These are phyloP conservation scores for Selaginella moellendorffii DNA, from an alignment of 75 land plant species.

Conservation along the genomic window DNA sequence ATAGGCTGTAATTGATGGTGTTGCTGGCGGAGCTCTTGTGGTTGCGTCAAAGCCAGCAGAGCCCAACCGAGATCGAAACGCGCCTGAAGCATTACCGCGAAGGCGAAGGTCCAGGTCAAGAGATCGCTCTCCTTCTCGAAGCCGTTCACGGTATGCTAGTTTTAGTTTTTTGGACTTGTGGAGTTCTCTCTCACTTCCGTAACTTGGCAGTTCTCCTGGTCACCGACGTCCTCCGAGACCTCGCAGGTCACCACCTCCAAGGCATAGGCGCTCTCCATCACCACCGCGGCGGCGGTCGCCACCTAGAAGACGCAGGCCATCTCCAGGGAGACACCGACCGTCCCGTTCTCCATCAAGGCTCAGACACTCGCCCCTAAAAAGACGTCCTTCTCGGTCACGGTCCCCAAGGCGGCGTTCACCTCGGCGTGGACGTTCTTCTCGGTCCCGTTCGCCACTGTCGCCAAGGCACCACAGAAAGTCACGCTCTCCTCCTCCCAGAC, in stretches of 20 bases:
- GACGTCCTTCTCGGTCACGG: too few species aligned
- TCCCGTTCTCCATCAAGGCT: too few species aligned
- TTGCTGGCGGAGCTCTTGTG: not conserved
- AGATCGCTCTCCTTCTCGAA: not conserved
- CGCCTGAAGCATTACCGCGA: too few species aligned
- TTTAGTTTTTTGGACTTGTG: not conserved
- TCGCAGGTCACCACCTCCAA: not conserved
- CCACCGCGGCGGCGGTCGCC: conserved; percentile 1
- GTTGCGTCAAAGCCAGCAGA: too few species aligned
- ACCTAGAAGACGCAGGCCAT: conserved; percentile 18
- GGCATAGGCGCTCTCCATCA: conserved; percentile 9
- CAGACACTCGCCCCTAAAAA: too few species aligned
- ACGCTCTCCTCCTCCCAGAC: conserved; percentile 33
- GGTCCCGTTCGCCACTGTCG: not conserved
- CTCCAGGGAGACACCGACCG: conserved; percentile 7
- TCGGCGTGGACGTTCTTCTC: not conserved
- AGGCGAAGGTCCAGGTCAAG: not conserved
- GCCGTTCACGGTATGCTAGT: not conserved
- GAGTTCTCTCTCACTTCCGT: not conserved
- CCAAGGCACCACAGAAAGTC: conserved; percentile 9
- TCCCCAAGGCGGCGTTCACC: conserved; percentile 17
- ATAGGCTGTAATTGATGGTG: not conserved
- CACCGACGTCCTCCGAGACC: not conserved
- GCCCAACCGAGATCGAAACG: too few species aligned
- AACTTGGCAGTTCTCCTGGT: conserved; percentile 8